Evolutionary conservation across 148 eudicot genomes (phyloP).

Genomic region (Camellia granthamiana): DNA sequence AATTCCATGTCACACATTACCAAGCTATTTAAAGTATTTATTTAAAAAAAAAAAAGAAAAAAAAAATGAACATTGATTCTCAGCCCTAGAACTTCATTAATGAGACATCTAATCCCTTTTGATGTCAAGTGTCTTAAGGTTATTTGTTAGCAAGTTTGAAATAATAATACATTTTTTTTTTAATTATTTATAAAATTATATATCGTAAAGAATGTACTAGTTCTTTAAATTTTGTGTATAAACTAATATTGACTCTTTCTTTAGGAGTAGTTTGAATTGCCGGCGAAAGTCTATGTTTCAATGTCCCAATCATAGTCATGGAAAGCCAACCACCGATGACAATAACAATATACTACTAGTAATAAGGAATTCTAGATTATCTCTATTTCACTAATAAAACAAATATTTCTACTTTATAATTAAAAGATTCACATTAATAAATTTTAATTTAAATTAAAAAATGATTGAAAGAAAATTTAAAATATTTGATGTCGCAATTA

Average conservation of each 20-base stretch:
- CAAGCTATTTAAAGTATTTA: not conserved
- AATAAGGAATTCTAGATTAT: not conserved
- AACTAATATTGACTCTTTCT: not conserved
- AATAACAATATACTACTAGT: not conserved
- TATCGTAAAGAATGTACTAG: too few species aligned
- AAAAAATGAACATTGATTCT: not conserved
- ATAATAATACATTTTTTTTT: too few species aligned
- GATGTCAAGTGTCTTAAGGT: not conserved
- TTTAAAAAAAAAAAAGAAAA: not conserved
- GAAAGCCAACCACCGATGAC: not conserved
- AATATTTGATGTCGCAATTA: too few species aligned
- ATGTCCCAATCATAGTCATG: not conserved
- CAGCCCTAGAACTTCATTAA: constrained; percentile 1
- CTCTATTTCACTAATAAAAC: too few species aligned
- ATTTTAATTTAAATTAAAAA: too few species aligned
- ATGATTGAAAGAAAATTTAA: too few species aligned
- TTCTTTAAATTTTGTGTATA: too few species aligned
- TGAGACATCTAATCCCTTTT: not conserved
- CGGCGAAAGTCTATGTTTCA: not conserved
- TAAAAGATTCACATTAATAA: too few species aligned
- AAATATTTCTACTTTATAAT: too few species aligned
- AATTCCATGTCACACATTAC: not conserved
- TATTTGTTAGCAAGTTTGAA: too few species aligned
- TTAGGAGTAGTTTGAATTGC: not conserved
- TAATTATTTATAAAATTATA: too few species aligned